Evolutionary conservation across 352 stramenopile genomes (phyloP).

Genomic region (Globisporangium irregulare): DNA sequence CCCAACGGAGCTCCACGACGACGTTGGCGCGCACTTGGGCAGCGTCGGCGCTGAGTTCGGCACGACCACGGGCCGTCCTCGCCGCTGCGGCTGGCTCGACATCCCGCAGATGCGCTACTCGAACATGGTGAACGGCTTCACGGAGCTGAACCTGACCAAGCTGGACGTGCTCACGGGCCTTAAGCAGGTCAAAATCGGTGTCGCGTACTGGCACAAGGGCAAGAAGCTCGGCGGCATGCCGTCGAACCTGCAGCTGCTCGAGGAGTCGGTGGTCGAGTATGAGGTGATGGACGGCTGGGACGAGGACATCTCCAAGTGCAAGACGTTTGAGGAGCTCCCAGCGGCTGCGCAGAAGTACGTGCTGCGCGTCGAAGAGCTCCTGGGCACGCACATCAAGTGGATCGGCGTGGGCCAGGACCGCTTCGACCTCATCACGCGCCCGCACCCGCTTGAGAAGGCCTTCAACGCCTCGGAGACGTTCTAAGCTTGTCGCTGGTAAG

Average conservation of each 20-base stretch:
- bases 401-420: constrained; percentile 97
- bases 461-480: constrained; percentile 25
- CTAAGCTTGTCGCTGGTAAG: constrained; percentile 1
- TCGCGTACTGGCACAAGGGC: constrained; percentile 94
- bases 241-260: constrained; percentile 91
- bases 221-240: constrained; percentile 94
- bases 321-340: constrained; percentile 96
- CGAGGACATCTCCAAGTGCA: constrained; percentile 96
- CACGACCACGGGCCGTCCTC: constrained; percentile 96
- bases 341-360: constrained; percentile 96
- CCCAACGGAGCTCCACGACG: constrained; percentile 96
- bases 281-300: constrained; percentile 93
- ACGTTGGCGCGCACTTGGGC: constrained; percentile 89
- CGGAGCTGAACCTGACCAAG: constrained; percentile 98
- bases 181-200: constrained; percentile 93
- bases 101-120: constrained; percentile 95
- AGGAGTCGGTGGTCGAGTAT: constrained; percentile 95
- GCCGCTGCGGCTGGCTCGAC: constrained; percentile 98
- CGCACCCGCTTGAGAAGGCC: constrained; percentile 75
- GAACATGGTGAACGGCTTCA: constrained; percentile 95
- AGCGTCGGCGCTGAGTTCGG: constrained; percentile 96
- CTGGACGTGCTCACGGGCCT: constrained; percentile 98
- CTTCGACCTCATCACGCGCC: constrained; percentile 92
- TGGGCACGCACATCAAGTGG: constrained; percentile 97
- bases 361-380: constrained; percentile 94